Conservation (phyloP, 148 eudicot genomes). For the Hydrangea macrophylla region DNA sequence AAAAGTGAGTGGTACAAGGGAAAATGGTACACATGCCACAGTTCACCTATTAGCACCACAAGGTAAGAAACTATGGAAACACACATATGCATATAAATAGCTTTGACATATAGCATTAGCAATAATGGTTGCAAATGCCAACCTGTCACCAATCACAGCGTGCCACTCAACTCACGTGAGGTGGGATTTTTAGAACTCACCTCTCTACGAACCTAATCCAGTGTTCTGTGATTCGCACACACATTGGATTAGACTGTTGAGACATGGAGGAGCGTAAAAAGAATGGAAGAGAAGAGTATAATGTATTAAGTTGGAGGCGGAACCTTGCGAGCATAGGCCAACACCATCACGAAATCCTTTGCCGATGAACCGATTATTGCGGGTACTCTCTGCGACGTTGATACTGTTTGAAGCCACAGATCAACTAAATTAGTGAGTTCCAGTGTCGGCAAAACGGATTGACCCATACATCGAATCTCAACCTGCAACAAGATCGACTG, state of each 20-base stretch:
- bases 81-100: background rate
- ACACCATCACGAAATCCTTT: constrained; percentile 60
- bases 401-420: constrained; percentile 40
- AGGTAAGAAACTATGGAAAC: background rate
- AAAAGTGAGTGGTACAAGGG: background rate
- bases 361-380: constrained; percentile 54
- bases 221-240: background rate
- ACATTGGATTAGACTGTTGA: background rate
- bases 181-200: background rate
- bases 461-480: constrained; percentile 50
- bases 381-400: constrained; percentile 35
- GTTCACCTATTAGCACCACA: too few species aligned
- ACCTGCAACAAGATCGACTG: constrained; percentile 33
- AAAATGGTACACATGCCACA: too few species aligned
- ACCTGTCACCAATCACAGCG: background rate
- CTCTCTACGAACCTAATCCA: background rate
- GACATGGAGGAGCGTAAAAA: background rate
- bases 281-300: constrained; percentile 3
- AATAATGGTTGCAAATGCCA: background rate
- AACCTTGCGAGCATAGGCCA: constrained; percentile 44
- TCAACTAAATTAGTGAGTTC: constrained; percentile 49
- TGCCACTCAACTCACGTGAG: background rate
- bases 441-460: constrained; percentile 42
- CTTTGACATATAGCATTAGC: background rate
- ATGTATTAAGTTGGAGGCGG: constrained; percentile 5